Percentiles rank a stretch among this genome's conserved stretches.
Evolutionary conservation across 257 asterid genomes (phyloP).

Genomic region (Fraxinus excelsior): DNA sequence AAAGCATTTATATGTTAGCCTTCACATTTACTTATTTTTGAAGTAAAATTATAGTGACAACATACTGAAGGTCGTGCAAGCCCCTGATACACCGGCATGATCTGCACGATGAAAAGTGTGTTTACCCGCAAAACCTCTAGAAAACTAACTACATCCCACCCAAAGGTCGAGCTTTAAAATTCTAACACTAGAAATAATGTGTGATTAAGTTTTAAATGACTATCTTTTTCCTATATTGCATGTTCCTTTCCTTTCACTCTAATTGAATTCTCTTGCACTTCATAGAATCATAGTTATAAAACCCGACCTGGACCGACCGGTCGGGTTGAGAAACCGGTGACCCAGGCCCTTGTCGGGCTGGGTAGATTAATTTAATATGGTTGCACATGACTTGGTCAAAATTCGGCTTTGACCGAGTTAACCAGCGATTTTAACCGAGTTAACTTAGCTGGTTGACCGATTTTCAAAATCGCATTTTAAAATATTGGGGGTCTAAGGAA

Average conservation of each 20-base stretch:
- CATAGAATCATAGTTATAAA: no score
- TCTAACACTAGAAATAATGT: neutral
- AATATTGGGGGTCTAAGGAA: no score
- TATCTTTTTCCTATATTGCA: neutral
- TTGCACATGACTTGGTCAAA: no score
- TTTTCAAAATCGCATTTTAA: no score
- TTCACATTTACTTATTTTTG: neutral
- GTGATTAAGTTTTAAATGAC: neutral
- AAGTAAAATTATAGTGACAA: neutral
- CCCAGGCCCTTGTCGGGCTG: no score
- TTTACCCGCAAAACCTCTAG: neutral
- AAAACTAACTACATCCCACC: neutral
- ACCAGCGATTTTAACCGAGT: no score
- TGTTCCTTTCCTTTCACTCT: neutral
- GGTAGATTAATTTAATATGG: no score
- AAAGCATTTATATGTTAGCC: neutral
- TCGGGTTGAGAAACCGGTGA: no score
- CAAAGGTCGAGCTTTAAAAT: neutral
- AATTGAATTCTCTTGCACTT: neutral
- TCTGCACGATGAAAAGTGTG: neutral
- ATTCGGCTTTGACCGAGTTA: no score
- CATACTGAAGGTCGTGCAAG: neutral
- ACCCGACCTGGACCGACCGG: no score
- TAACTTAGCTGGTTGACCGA: no score
- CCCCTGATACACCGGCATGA: neutral